These are phyloP conservation scores for Litsea cubeba DNA, from an alignment of 164 flowering plant species.

Conservation along the genomic window DNA sequence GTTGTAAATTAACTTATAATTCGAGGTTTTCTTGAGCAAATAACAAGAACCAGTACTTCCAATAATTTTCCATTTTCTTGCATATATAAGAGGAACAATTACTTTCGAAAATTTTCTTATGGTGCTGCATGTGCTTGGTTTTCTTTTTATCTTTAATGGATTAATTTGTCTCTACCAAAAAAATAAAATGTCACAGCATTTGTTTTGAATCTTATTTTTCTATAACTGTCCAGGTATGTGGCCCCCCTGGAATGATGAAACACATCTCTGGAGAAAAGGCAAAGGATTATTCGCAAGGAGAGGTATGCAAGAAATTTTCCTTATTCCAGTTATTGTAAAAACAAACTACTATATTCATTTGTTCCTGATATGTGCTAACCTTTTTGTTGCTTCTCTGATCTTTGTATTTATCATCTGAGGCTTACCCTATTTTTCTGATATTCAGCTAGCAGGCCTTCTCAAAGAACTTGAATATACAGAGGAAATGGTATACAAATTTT, in stretches of 20 bases:
- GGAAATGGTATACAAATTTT: conserved; percentile 93
- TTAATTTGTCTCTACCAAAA: neutral
- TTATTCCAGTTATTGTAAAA: too few species aligned
- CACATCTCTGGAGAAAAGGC: conserved; percentile 92
- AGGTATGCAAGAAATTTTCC: conserved; percentile 37
- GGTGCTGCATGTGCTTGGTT: neutral
- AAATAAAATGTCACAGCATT: too few species aligned
- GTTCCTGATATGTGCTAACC: neutral
- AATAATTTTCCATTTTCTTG: neutral
- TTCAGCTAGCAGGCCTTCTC: conserved; percentile 78
- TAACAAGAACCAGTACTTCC: too few species aligned
- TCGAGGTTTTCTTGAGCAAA: too few species aligned
- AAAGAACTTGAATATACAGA: conserved; percentile 84
- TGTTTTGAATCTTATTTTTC: neutral
- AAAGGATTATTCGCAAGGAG: conserved; percentile 75
- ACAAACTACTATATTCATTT: neutral
- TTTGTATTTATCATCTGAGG: neutral
- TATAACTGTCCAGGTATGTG: conserved; percentile 65
- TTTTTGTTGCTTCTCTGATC: neutral
- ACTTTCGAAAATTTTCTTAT: neutral
- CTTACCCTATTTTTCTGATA: neutral
- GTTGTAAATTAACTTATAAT: too few species aligned
- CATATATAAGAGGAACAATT: neutral
- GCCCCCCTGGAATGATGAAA: conserved; percentile 96
- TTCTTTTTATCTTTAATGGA: neutral